Base-by-base conservation (phyloP, 176 grass and related monocot species). In the Eleusine coracana region DNA sequence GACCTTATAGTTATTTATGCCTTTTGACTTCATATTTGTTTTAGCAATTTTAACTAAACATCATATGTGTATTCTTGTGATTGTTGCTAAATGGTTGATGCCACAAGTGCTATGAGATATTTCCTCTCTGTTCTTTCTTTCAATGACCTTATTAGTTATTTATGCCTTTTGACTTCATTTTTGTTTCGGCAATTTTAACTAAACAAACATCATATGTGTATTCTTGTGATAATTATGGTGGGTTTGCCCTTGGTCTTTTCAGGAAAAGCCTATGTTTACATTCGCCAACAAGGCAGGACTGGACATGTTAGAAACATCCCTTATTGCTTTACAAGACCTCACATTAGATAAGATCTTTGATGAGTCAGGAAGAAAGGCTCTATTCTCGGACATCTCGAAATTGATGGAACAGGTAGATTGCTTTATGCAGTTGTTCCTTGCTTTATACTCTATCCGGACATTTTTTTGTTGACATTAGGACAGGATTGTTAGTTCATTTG, bases 281-380 rank as follows among this genome's bases (percentile, higher is more conserved):
- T 98, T 95, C 66, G 96, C 96, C 23, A 98, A 98, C 77, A 94
- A 98, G 68, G 89, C 96, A 21, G 92, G 96, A 1, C 87, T 98
- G 60, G 96, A 98, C 80, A 98, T 98, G 96, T 67, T 98, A 71
- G 96, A 98, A 75, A 98, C 96, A 66, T 95, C 92, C 45, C 82
- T 98, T 28, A 63, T 98, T n/a, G 92, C 90, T 1, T 86, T 98
- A 45, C 96, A 98, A 89, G 96, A 95, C 42, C 90, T 98, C 55
- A 87, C 90, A 38, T 81, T 95, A 66, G 96, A 98, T 73, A 99
- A 90, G 82, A 99, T 99, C 42, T 99, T 99, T 4, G 91, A 99
- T 17, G 93, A 96, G 75, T 21, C 80, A 68, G 91, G 91, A n/a
- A 82, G 88, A 12, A 93, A 96, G 90, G 85, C 87, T n/a, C 59